Conservation (phyloP, 306 rosid species). For the Vachellia collinsii region DNA sequence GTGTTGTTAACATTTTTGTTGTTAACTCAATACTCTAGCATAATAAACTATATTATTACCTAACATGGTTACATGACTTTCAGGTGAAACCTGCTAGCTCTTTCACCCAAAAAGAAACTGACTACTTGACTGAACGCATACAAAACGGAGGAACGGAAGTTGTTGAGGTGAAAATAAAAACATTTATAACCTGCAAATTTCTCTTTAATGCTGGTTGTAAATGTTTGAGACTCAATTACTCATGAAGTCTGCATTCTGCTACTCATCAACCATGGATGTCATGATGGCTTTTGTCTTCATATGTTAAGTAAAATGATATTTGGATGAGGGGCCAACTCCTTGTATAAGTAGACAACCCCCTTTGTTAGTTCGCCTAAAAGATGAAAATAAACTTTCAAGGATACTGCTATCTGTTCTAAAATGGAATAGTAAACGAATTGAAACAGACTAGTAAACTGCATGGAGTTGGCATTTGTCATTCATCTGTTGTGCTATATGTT, state of each 20-base stretch:
- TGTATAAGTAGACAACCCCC: too few relatives aligned
- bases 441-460: too few relatives aligned
- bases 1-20: slow-evolving; percentile 21
- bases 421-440: too few relatives aligned
- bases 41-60: neutral
- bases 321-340: too few relatives aligned
- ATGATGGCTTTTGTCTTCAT: slow-evolving; percentile 27
- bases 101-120: slow-evolving; percentile 72
- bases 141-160: slow-evolving; percentile 99
- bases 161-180: slow-evolving; percentile 73
- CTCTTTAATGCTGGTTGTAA: neutral
- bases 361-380: too few relatives aligned
- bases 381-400: too few relatives aligned
- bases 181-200: neutral
- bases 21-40: neutral
- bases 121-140: slow-evolving; percentile 80
- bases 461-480: too few relatives aligned
- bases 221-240: slow-evolving; percentile 6
- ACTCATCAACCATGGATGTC: slow-evolving; percentile 26
- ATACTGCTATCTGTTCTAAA: too few relatives aligned
- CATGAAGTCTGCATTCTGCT: slow-evolving; percentile 26
- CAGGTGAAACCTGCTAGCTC: slow-evolving; percentile 86
- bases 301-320: neutral
- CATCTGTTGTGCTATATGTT: too few relatives aligned
- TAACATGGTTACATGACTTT: slow-evolving; percentile 30